Evolutionary conservation across 78 protist species (phyloP), one percentile per base, ranked within the genome.

Genomic region (Dictyostelium firmibasis): DNA sequence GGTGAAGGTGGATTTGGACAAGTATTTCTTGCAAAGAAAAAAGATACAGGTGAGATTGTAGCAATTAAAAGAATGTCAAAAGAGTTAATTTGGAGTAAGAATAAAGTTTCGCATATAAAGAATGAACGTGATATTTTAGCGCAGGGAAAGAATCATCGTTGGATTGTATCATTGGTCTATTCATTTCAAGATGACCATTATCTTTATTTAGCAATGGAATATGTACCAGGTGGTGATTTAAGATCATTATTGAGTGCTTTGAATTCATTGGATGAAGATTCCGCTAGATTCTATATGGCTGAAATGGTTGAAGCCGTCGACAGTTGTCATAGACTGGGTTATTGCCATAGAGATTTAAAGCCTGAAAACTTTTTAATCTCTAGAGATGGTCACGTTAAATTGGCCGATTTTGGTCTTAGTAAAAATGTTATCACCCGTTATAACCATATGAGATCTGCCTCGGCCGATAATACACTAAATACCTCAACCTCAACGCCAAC

Each of bases 401-500:
- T 98, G 35, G 95, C 98, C 5, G 99, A 99, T 92, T 98, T 98
- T 41, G 99, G 99, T 16, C 92, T 98, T 1, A 92, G 98, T 18
- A 97, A 97, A 83, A 88, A 94, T 38, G 92, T 86, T 14, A 27
- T 96, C 0, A 82, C 96, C 13, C 47, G 91, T 1, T 85, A 75
- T 67, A n/a, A n/a, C n/a, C 57, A 47, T 47, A 8, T 25, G 20
- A 75, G 29, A 16, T 75, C 83, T 1, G 41, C 85, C 23, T 72
- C 85, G 25, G 70, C 70, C 23, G 60, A 70, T 31, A 27, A 27
- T 27, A 67, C 43, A 11, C 0, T 50, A 27, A 25, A 44, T 29
- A 47, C n/a, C 20, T 1, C 88, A 25, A 33, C 20, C n/a, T 75
- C 38, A 25, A 81, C 87, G 1, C 57, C 85, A 53, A 83, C 85